These are phyloP conservation scores for Pleomassaria siparia DNA, from an alignment of 2,329 filamentous ascomycete genomes.

Conservation along the genomic window DNA sequence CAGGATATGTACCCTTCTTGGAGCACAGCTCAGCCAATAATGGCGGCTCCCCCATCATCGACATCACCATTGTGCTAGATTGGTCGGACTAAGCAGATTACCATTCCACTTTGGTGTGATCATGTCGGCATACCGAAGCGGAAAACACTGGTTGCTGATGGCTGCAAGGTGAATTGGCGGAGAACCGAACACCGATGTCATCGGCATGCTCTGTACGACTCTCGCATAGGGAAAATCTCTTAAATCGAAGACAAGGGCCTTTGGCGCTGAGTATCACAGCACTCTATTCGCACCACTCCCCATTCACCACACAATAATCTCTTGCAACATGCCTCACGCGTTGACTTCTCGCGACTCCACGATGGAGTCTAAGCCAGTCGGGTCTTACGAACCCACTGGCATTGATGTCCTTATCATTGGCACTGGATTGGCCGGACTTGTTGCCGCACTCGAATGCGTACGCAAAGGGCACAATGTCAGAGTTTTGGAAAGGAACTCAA, in stretches of 20 bases:
- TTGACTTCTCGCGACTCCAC: constrained; percentile 51
- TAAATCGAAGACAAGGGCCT: background rate
- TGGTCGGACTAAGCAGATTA: background rate
- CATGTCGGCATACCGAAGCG: background rate
- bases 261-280: background rate
- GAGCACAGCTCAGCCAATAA: constrained; percentile 13
- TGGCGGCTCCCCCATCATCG: constrained; percentile 9
- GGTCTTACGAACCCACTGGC: constrained; percentile 50
- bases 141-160: background rate
- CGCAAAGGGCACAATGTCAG: constrained; percentile 45
- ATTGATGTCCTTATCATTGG: constrained; percentile 46
- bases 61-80: constrained; percentile 12
- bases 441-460: constrained; percentile 42
- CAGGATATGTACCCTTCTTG: constrained; percentile 18
- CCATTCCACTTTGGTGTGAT: background rate
- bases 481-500: constrained; percentile 47
- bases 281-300: background rate
- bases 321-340: constrained; percentile 40
- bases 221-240: background rate
- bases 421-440: constrained; percentile 42
- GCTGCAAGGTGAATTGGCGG: background rate
- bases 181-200: background rate
- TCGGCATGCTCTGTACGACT: background rate
- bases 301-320: background rate
- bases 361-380: constrained; percentile 52